A percentile compares a stretch with the other conserved stretches of the same genome.
Evolutionary conservation across 768 basidiomycete species (phyloP).

Genomic region (Sarcodon aspratus): DNA sequence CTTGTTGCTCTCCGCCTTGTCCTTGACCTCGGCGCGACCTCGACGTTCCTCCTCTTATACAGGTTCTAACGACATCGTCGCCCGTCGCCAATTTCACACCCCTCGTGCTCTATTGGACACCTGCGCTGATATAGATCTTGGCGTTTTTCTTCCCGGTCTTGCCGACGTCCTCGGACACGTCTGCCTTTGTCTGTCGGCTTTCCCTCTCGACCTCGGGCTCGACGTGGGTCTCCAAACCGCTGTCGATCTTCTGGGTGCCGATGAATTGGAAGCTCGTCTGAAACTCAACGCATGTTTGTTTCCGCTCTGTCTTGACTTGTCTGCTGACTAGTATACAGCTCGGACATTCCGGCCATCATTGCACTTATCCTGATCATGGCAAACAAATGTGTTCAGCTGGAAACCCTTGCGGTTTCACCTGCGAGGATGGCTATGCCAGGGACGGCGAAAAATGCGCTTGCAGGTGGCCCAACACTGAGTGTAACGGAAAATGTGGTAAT

Average conservation of each 20-base stretch:
- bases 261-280: conserved; percentile 4
- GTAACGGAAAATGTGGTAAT: conserved; percentile 28
- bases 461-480: conserved; percentile 20
- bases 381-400: conserved; percentile 17
- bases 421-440: conserved; percentile 17
- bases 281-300: conserved; percentile 13
- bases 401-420: conserved; percentile 25
- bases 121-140: conserved; percentile 11
- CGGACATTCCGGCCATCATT: conserved; percentile 26
- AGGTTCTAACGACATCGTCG: background rate
- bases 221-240: conserved; percentile 4
- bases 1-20: background rate
- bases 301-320: background rate
- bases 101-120: conserved; percentile 8
- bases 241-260: conserved; percentile 4
- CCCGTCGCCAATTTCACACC: conserved; percentile 8
- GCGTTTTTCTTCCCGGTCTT: conserved; percentile 2
- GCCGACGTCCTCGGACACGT: conserved; percentile 7
- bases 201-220: conserved; percentile 6
- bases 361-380: conserved; percentile 21
- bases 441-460: conserved; percentile 25
- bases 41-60: background rate
- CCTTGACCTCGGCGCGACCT: background rate
- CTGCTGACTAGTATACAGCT: background rate
- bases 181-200: conserved; percentile 27